Evolutionary conservation across 2,329 filamentous ascomycete genomes (phyloP), one percentile per base, ranked within the genome.

Genomic region (Dendrostoma leiphaemia): DNA sequence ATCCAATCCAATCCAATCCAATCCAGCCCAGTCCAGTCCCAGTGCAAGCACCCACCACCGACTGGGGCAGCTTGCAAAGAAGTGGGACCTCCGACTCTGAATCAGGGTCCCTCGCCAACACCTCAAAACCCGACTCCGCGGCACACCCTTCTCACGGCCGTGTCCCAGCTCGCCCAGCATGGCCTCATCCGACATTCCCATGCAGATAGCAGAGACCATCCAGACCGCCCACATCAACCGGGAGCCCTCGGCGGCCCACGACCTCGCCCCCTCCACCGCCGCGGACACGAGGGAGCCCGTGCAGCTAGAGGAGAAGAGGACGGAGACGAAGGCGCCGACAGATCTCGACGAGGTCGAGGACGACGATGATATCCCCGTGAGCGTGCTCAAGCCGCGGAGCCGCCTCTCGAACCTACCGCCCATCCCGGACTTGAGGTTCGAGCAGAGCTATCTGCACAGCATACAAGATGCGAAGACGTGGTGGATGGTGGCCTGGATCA

Each of bases 361-460:
- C 26, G 83, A 86, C 48, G 85, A 87, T 56, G 87, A 90, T 52
- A 84, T 90, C 21, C 87, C 87, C 12, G 77, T 86, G 58, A 87
- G 83, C 60, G 79, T 87, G 5, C 71, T 91, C 48, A 76, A 77
- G 40, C 77, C 84, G 44, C 70, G 77, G 52, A 74, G 74, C 48
- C 77, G 75, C 45, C 65, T 66, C 44, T 69, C 72, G 32, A 69
- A 73, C 37, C 74, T 86, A 51, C 82, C 81, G 28, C 82, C 84
- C 8, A 81, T 97, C 66, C 91, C 92, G 4, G 94, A 99, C 74
- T 77, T 99, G 61, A 84, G 94, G 40, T 97, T 97, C 73, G 94
- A 99, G 75, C 94, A 99, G 80, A 97, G 92, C 78, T 99, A 99
- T 71, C 81, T 99, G 52, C 88, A 89, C 64, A 96, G 91, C 73